A percentile compares a stretch with the other conserved stretches of the same genome.
These are phyloP conservation scores for Galeopsis tetrahit DNA, from an alignment of 257 asterid genomes.

Conservation along the genomic window DNA sequence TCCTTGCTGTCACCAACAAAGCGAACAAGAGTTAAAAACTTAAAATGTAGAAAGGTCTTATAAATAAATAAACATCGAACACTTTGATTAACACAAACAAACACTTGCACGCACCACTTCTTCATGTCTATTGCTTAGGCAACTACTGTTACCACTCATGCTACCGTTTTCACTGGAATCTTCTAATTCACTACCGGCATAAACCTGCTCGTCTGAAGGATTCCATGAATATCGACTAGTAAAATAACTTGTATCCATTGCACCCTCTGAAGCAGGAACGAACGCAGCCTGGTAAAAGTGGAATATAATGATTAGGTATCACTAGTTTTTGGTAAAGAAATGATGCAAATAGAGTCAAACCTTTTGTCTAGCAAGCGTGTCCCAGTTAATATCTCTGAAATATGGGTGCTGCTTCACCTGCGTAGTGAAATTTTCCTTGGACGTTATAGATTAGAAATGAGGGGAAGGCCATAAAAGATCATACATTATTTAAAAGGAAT, in stretches of 20 bases:
- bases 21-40: neutral
- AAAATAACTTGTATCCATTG: slow-evolving; percentile 92
- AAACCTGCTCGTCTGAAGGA: slow-evolving; percentile 87
- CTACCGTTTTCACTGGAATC: slow-evolving; percentile 85
- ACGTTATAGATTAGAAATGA: slow-evolving; percentile 4
- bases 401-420: slow-evolving; percentile 96
- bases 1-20: slow-evolving; percentile 51
- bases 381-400: slow-evolving; percentile 97
- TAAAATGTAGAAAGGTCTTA: neutral
- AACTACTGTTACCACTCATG: slow-evolving; percentile 83
- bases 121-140: slow-evolving; percentile 91
- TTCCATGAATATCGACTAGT: slow-evolving; percentile 97
- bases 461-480: neutral
- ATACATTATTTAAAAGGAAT: neutral
- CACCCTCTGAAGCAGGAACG: slow-evolving; percentile 93
- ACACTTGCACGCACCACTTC: slow-evolving; percentile 59
- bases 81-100: neutral
- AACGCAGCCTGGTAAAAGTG: slow-evolving; percentile 78
- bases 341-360: slow-evolving; percentile 36
- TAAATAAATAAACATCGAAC: neutral
- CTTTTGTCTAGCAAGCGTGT: slow-evolving; percentile 98
- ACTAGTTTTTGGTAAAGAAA: slow-evolving; percentile 2
- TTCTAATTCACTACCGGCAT: slow-evolving; percentile 82
- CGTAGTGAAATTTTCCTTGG: slow-evolving; percentile 20
- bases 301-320: slow-evolving; percentile 19